Evolutionary conservation across 371 early-diverging fungal species (phyloP).

Genomic region (Rhizomucor pusillus): DNA sequence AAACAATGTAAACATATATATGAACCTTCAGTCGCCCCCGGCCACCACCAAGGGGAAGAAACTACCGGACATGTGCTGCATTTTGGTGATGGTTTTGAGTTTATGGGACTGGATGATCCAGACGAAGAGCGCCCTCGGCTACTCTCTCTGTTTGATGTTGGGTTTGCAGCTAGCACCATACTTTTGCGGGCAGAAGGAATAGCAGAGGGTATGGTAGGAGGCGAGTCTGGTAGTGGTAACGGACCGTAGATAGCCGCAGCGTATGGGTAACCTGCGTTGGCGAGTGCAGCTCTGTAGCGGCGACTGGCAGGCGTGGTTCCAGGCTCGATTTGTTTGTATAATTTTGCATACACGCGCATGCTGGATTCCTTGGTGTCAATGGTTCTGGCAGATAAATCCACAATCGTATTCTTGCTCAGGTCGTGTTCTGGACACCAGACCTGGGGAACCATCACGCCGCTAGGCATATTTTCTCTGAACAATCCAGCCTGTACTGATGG

Average conservation of each 20-base stretch:
- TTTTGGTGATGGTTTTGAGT: background rate
- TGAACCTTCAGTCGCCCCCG: background rate
- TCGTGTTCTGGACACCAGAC: constrained; percentile 1
- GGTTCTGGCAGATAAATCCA: background rate
- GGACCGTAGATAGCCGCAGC: constrained; percentile 5
- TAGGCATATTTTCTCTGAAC: background rate
- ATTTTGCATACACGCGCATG: constrained; percentile 21
- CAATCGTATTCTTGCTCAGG: background rate
- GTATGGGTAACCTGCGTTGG: constrained; percentile 7
- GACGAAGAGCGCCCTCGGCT: no score
- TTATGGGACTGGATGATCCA: no score
- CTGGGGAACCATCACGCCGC: constrained; percentile 1
- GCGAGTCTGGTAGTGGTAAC: background rate
- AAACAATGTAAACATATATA: background rate
- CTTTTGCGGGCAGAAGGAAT: background rate
- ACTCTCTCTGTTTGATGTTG: background rate
- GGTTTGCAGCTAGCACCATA: background rate
- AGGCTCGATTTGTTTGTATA: constrained; percentile 26
- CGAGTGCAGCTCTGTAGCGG: constrained; percentile 11
- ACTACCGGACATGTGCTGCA: constrained; percentile 6
- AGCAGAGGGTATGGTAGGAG: background rate
- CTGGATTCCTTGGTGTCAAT: constrained; percentile 17
- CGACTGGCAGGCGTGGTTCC: constrained; percentile 41
- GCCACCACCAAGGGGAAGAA: constrained; percentile 6
- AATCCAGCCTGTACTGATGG: background rate